Base-by-base conservation (phyloP, 2,329 filamentous ascomycete species). In the Plectosphaerella sp. region DNA sequence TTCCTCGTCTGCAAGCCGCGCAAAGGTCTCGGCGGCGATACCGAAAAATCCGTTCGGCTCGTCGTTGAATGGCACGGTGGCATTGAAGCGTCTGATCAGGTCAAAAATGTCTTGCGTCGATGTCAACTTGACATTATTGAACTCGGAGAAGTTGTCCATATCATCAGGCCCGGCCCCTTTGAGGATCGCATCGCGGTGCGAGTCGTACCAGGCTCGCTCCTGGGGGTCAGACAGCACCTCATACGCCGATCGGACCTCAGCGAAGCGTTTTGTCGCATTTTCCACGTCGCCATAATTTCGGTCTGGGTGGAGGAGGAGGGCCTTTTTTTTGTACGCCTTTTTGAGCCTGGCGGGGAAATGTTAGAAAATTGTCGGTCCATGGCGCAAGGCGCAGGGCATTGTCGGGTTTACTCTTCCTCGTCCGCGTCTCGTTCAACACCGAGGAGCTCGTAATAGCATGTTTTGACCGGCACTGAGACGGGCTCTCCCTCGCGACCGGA, bases 201-300 rank as follows among this genome's bases (percentile, higher is more conserved):
- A 91, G 71, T 99, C 93, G 72, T 99, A 99, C 94, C 94, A 99
- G 33, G 92, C 88, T 60, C 94, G 84, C 68, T 99, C 94, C 67
- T 99, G 93, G 11, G 91, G 86, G 67, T 99, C 94, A 2, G 92
- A 96, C 1, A 99, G 81, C n/a, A 99, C 84, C 68, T 97, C 91
- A 67, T 99, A 96, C 46, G 94, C 94, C 36, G 91, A 82, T 68
- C 97, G 93, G 25, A 97, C 80, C 65, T 97, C 91, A 48, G 94
- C 91, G 66, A 99, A 99, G 49, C 86, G 84, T 59, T 78, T 82
- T 2, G 94, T 99, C 3, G 93, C 86, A 57, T 84, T 82, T 62
- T 95, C 91, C 55, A 88, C 86, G 64, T 97, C 87, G 61, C 89
- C 87, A 67, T 88, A 87, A 69, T 99, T 99, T 60, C 92, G 88